Evolutionary conservation across 1,284 basidiomycete species (phyloP), one percentile per base, ranked within the genome.

Genomic region (Agroathelia rolfsii): DNA sequence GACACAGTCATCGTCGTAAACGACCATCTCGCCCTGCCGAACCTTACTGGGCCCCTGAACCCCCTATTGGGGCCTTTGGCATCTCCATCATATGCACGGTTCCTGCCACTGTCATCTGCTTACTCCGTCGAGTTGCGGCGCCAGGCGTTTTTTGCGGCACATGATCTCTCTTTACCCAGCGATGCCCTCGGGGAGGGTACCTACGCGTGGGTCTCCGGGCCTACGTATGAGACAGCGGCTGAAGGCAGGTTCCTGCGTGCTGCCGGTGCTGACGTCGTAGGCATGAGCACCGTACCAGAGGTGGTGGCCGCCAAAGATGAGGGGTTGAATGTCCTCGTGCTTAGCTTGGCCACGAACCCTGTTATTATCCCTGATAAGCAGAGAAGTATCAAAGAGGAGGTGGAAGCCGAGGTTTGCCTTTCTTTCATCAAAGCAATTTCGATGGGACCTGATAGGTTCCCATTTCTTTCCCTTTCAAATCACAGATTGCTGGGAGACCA

Each of bases 231-330:
- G 56, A 82, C 81, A 0, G 73, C 81, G 1, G 82, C 81, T 0
- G 84, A 88, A 45, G 84, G 84, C n/a, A 61, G 73, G 26, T 72
- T 85, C 50, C 55, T 88, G 30, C 61, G 81, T 14, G 55, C 55
- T n/a, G 71, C 69, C 1, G 85, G 84, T 4, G 84, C 75, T 3
- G 84, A 87, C 46, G 80, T 87, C 6, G 85, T 89, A 2, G 86
- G 86, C 3, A 89, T 90, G 86, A 85, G 80, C 43, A 90, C 87
- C 0, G 71, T 89, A n/a, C 86, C 86, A 0, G 86, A 90, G 58
- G 84, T 89, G n/a, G 59, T 89, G 12, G 81, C 75, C 1, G 87
- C 82, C 13, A 61, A 73, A 31, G 78, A 88, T 47, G 78, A 78
- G 44, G 77, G 77, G 0, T 41, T 90, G 40, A 66, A 82, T 33